Conservation (phyloP, 73 alveolate species). For the Paramecium caudatum region DNA sequence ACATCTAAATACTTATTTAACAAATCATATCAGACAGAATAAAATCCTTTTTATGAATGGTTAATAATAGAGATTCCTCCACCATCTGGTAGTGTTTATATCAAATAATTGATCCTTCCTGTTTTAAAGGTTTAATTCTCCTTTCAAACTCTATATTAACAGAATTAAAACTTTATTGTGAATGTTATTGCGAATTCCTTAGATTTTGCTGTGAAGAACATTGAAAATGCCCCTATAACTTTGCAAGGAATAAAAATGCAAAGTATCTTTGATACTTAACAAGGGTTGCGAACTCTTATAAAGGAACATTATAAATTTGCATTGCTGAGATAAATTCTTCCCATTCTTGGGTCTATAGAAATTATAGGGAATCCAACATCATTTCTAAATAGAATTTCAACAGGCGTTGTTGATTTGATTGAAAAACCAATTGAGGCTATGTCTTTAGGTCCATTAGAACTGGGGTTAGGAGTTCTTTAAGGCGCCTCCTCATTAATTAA, state of each 20-base stretch:
- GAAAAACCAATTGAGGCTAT: conserved; percentile 98
- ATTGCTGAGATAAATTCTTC: conserved; percentile 78
- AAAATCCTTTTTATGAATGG: conserved; percentile 67
- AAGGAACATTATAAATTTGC: conserved; percentile 80
- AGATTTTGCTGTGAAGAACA: conserved; percentile 85
- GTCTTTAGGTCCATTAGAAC: conserved; percentile 92
- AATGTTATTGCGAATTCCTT: conserved; percentile 76
- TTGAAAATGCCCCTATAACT: conserved; percentile 90
- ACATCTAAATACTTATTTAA: not conserved
- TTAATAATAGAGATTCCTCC: not conserved
- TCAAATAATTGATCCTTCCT: conserved; percentile 37
- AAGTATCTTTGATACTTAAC: conserved; percentile 83
- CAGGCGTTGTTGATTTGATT: conserved; percentile 96
- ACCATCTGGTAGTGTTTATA: conserved; percentile 1
- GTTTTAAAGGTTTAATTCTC: conserved; percentile 9
- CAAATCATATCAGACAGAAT: not conserved
- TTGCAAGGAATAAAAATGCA: conserved; percentile 79
- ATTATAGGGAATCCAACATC: conserved; percentile 90
- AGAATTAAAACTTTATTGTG: not conserved
- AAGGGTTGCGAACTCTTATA: conserved; percentile 75
- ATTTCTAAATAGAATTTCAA: conserved; percentile 90
- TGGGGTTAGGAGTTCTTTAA: conserved; percentile 90
- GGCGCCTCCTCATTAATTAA: conserved; percentile 95
- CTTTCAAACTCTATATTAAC: not conserved
- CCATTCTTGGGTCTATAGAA: conserved; percentile 94